Base-by-base conservation (phyloP, 2,329 filamentous ascomycete genomes). In the Bipolaris oryzae region DNA sequence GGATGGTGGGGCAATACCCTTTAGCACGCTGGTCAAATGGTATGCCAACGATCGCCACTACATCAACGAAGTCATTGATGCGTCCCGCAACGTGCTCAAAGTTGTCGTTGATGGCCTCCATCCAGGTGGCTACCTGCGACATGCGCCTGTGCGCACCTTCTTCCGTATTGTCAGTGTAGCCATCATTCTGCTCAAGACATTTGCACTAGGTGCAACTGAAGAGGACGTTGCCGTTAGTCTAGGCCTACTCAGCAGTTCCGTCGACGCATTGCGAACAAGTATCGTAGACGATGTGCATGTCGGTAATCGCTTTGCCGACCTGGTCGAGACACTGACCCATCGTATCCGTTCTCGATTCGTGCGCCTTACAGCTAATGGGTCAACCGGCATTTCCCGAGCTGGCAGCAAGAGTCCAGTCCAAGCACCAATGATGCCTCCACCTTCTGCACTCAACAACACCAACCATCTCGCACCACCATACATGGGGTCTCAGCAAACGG, bases 211-310 rank as follows among this genome's bases (percentile, higher is more conserved):
- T 16, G 90, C 90, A 1, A 88, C 89, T 1, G 89, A 91, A 66
- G 87, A 87, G 53, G 90, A 95, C 63, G 89, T 94, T 23, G 87
- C 89, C 68, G 82, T 89, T 44, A 91, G 88, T 61, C 88, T 95
- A 28, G 83, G 84, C 6, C 80, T 95, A 25, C 89, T 95, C 80
- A 89, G 92, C 68, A 81, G 84, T 28, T 90, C 89, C 0, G 89
- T 93, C 0, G 82, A 88, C 62, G 90, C 89, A 1, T 82, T 95
- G 34, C 85, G 89, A 16, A 89, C 86, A 64, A 92, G 89, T 60
- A 89, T 93, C 6, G 90, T 94, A 3, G 91, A 95, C 69, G 91
- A 95, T 64, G 90, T 94, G 7, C 91, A 95, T 72, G 82, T 95
- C 4, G 90, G 89, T n/a, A 92, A 90, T 57, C 85, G 90, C 7